phyloP scores from a whole-genome alignment of 192 early-diverging fungal species.

The Entomortierella chlamydospora region DNA sequence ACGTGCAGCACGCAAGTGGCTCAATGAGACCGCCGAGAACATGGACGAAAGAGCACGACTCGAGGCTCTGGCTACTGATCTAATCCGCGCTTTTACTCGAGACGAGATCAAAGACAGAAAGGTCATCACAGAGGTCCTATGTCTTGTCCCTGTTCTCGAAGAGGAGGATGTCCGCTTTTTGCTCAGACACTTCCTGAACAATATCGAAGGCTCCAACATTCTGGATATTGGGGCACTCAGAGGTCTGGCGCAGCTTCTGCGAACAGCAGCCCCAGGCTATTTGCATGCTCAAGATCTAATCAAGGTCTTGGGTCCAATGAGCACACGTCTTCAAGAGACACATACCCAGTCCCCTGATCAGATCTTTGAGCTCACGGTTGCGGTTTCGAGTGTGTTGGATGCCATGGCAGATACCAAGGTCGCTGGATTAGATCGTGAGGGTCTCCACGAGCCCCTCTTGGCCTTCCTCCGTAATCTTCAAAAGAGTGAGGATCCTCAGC shows the following conservation, averaged over 20 bases:
- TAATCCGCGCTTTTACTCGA: not conserved
- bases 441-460: not conserved
- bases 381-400: not conserved
- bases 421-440: not conserved
- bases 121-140: not conserved
- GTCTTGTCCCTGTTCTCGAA: not conserved
- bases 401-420: not conserved
- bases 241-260: constrained; percentile 10
- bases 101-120: not conserved
- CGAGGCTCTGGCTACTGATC: not conserved
- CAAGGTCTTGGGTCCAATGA: constrained; percentile 6
- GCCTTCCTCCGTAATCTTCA: not conserved
- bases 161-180: not conserved
- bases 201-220: not conserved
- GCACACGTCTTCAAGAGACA: not conserved
- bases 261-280: not conserved
- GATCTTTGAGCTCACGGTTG: constrained; percentile 4
- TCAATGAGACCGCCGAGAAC: not conserved
- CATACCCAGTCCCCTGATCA: not conserved
- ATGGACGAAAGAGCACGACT: constrained; percentile 3
- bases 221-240: constrained; percentile 1
- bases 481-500: not conserved
- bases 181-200: not conserved
- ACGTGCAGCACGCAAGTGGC: not conserved
- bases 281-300: not conserved